Base-by-base conservation (phyloP, 768 basidiomycete species). In the Suillus placidus region DNA sequence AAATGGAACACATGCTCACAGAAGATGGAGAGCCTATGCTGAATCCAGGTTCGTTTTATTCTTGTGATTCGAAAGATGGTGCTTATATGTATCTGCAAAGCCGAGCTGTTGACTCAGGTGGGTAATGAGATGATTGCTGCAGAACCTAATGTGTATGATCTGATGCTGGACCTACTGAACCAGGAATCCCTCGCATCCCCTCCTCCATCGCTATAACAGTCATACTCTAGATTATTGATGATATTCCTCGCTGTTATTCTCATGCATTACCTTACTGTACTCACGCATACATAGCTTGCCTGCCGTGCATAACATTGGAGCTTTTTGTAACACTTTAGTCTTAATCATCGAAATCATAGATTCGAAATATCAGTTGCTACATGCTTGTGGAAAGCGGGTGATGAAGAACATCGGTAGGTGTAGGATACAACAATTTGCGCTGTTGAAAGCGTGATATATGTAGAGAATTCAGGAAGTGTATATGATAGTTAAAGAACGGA, bases 161-260 rank as follows among this genome's bases (percentile, higher is more conserved):
- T 78, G 68, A 77, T 76, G 72, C 57, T 70, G 60, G 71, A 65
- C 32, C 62, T 64, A 67, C 61, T 70, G 64, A 63, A 60, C 57
- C 72, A 88, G 86, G 87, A 88, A 76, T 87, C 87, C n/a, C 79
- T 88, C 42, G 87, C 87, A 62, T 87, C 87, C n/a, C 86, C 87
- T n/a, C 85, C 87, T n/a, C 84, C 86, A 34, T 82, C 81, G 72
- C 83, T 74, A 83, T 60, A 23, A 32, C 47, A 45, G 26, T 34
- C 71, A 67, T 76, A 76, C 60, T 69, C 65, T 76, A 76, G 51
- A 63, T 61, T 26, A 38, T 51, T 65, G 65, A 61, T 73, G 71
- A 64, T 76, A 30, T 65, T 67, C 51, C 61, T 43, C 20, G 6
- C 23, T 43, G 26, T 35, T 65, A 10, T 14, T n/a, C 45, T 45